A percentile compares a stretch with the other conserved stretches of the same genome.
Conservation (phyloP, 1,284 basidiomycete genomes). For the Bjerkandera adusta region DNA sequence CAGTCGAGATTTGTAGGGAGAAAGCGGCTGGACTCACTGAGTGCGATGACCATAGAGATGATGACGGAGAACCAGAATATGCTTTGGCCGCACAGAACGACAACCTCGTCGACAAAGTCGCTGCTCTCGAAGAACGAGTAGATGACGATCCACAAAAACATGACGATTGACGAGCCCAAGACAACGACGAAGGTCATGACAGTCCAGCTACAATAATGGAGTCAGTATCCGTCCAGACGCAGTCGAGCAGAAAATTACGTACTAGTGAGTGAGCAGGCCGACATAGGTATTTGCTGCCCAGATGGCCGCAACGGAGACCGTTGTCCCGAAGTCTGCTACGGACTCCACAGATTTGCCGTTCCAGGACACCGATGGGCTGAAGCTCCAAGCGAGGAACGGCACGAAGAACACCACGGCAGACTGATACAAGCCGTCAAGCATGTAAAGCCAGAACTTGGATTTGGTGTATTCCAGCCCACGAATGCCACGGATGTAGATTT, state of each 20-base stretch:
- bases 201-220: slow-evolving; percentile 70
- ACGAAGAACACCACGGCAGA: slow-evolving; percentile 90
- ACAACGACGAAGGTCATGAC: slow-evolving; percentile 81
- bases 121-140: slow-evolving; percentile 74
- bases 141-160: slow-evolving; percentile 83
- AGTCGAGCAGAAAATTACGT: slow-evolving; percentile 31
- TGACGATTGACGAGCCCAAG: slow-evolving; percentile 75
- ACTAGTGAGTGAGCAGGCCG: slow-evolving; percentile 88
- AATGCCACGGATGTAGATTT: slow-evolving; percentile 93
- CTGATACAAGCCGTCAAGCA: slow-evolving; percentile 93
- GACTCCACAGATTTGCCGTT: slow-evolving; percentile 77
- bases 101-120: slow-evolving; percentile 74
- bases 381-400: slow-evolving; percentile 77
- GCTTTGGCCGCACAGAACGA: slow-evolving; percentile 73
- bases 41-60: slow-evolving; percentile 64
- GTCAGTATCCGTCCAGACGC: slow-evolving; percentile 9
- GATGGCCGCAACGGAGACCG: slow-evolving; percentile 85
- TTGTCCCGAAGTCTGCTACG: slow-evolving; percentile 90
- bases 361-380: slow-evolving; percentile 63
- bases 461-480: slow-evolving; percentile 92
- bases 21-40: slow-evolving; percentile 49
- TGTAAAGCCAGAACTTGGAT: slow-evolving; percentile 91
- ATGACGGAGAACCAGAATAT: slow-evolving; percentile 83
- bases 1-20: slow-evolving; percentile 1
- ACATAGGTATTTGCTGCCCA: slow-evolving; percentile 87